A percentile compares a stretch with the other conserved stretches of the same genome.
Conservation (phyloP, 768 basidiomycete genomes). For the Termitomyces sp. region DNA sequence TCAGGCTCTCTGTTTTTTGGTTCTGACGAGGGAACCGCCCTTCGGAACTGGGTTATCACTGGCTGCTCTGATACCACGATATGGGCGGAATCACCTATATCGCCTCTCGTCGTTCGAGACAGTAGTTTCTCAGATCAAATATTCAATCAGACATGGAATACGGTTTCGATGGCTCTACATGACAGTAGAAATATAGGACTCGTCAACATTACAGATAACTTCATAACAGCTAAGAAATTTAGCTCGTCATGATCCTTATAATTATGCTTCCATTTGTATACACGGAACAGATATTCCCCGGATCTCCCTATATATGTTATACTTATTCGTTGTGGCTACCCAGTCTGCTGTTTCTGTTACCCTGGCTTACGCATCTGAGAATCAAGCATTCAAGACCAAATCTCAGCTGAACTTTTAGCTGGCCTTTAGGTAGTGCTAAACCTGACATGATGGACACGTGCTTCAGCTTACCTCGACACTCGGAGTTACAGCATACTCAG, state of each 20-base stretch:
- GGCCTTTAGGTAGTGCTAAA: slow-evolving; percentile 5
- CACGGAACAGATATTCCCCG: not conserved
- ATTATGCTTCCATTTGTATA: not conserved
- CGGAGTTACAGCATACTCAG: not conserved
- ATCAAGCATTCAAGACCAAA: not conserved
- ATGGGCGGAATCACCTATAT: slow-evolving; percentile 54
- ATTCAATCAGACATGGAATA: slow-evolving; percentile 51
- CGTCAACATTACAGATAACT: slow-evolving; percentile 43
- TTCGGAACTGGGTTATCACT: slow-evolving; percentile 55
- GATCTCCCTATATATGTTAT: slow-evolving; percentile 1
- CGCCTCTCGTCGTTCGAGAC: slow-evolving; percentile 51
- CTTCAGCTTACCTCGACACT: slow-evolving; percentile 1
- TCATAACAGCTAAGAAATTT: slow-evolving; percentile 30
- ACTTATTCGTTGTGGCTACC: slow-evolving; percentile 8
- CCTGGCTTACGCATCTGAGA: not conserved
- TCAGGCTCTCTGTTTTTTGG: slow-evolving; percentile 59
- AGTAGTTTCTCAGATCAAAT: slow-evolving; percentile 35
- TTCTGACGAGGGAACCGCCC: slow-evolving; percentile 40
- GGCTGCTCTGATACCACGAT: slow-evolving; percentile 33
- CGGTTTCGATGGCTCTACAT: slow-evolving; percentile 34
- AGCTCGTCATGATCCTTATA: slow-evolving; percentile 22
- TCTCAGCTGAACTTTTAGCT: too few relatives aligned
- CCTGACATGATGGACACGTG: slow-evolving; percentile 15
- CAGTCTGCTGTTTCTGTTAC: not conserved
- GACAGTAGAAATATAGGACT: slow-evolving; percentile 32